A percentile compares a stretch with the other conserved stretches of the same genome.
These are phyloP conservation scores for Penicillium freii DNA, from an alignment of 2,329 filamentous ascomycete genomes.

Conservation along the genomic window DNA sequence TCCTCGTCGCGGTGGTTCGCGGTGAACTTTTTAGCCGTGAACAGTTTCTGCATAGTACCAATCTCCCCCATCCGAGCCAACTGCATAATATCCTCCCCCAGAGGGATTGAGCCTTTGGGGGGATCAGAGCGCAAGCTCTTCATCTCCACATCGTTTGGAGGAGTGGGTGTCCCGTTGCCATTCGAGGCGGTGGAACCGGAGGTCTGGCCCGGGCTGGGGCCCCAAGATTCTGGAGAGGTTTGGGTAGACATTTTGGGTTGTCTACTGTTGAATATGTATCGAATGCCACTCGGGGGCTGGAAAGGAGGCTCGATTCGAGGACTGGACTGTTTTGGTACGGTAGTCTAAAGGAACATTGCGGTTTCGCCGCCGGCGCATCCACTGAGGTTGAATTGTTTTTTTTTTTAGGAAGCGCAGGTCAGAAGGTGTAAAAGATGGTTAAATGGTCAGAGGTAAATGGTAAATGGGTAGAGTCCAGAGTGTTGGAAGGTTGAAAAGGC, in stretches of 20 bases:
- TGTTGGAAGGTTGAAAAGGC: neutral
- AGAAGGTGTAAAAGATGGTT: neutral
- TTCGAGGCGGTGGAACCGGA: conserved; percentile 27
- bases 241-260: conserved; percentile 29
- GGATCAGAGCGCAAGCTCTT: conserved; percentile 36
- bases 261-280: neutral
- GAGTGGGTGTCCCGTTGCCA: conserved; percentile 28
- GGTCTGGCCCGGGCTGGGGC: conserved; percentile 24
- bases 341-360: conserved; percentile 18
- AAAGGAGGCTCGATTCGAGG: conserved; percentile 13
- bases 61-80: conserved; percentile 86
- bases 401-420: neutral
- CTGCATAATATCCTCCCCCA: conserved; percentile 89
- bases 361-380: conserved; percentile 1
- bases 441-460: neutral
- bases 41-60: conserved; percentile 80
- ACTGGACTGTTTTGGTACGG: neutral
- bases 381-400: neutral
- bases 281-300: neutral
- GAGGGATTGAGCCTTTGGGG: conserved; percentile 37
- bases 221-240: conserved; percentile 25
- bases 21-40: conserved; percentile 76
- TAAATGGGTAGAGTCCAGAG: neutral
- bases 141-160: conserved; percentile 42
- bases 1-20: conserved; percentile 84